Conservation (phyloP, 495 filamentous ascomycete species). For the Aspergillus egyptiacus region DNA sequence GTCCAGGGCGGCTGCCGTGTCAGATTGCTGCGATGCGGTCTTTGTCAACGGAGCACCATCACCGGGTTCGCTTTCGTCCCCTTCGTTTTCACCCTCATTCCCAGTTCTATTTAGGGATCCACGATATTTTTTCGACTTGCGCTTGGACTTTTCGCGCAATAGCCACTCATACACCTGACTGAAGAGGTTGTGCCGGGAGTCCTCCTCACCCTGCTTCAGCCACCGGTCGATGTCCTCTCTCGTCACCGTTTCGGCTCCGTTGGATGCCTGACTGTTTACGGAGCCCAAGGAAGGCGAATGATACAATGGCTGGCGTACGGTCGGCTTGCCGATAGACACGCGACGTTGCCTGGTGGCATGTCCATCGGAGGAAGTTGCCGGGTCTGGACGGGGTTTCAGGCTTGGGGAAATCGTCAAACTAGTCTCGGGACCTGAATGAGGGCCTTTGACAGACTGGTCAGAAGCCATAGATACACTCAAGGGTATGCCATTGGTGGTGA, state of each 20-base stretch:
- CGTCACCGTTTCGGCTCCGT: conserved; percentile 18
- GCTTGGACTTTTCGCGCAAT: conserved; percentile 65
- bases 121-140: conserved; percentile 36
- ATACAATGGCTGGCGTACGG: conserved; percentile 25
- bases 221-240: conserved; percentile 26
- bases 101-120: conserved; percentile 1
- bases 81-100: conserved; percentile 15
- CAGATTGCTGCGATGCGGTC: conserved; percentile 43
- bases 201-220: conserved; percentile 26
- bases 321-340: conserved; percentile 23
- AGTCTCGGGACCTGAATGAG: conserved; percentile 25
- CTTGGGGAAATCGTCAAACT: conserved; percentile 23
- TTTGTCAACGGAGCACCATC: conserved; percentile 26
- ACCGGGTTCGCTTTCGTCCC: conserved; percentile 23
- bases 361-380: conserved; percentile 23
- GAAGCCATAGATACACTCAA: conserved; percentile 20
- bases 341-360: conserved; percentile 23
- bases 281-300: conserved; percentile 26
- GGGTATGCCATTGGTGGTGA: conserved; percentile 3
- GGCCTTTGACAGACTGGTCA: conserved; percentile 28
- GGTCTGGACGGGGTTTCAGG: conserved; percentile 8
- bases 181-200: conserved; percentile 45
- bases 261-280: conserved; percentile 27
- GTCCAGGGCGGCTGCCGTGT: conserved; percentile 59
- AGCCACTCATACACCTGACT: conserved; percentile 76